Conservation (phyloP, 768 basidiomycete genomes). For the Mycena venus region DNA sequence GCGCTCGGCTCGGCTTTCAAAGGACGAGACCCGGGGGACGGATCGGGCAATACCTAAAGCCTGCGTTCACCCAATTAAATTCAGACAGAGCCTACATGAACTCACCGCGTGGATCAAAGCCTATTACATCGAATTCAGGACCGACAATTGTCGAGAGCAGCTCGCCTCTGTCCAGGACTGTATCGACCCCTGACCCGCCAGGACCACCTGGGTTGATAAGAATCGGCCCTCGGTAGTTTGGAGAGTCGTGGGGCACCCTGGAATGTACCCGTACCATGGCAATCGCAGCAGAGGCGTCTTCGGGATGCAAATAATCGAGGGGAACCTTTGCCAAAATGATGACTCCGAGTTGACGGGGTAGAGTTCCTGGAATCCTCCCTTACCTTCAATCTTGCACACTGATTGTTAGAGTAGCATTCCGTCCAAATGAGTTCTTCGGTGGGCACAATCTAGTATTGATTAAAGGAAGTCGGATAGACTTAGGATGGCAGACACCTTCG, state of each 20-base stretch:
- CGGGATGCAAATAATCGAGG: slow-evolving; percentile 31
- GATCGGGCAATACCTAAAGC: slow-evolving; percentile 27
- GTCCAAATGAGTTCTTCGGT: slow-evolving; percentile 19
- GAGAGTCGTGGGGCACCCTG: slow-evolving; percentile 16
- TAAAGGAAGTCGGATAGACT: not conserved
- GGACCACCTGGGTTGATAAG: slow-evolving; percentile 39
- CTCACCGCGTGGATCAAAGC: slow-evolving; percentile 41
- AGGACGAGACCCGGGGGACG: slow-evolving; percentile 30
- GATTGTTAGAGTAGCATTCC: slow-evolving; percentile 7
- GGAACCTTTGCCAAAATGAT: slow-evolving; percentile 20
- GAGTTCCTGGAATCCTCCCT: too few relatives aligned
- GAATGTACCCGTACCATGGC: slow-evolving; percentile 34
- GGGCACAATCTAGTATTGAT: not conserved
- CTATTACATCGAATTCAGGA: slow-evolving; percentile 36
- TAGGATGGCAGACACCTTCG: not conserved
- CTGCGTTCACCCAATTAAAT: not conserved
- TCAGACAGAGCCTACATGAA: not conserved
- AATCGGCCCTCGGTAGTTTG: slow-evolving; percentile 35
- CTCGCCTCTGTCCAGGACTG: not conserved
- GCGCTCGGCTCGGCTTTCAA: slow-evolving; percentile 19
- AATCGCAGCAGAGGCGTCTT: slow-evolving; percentile 26
- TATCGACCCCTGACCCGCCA: slow-evolving; percentile 34
- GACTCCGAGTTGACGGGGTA: not conserved
- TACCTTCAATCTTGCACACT: slow-evolving; percentile 28
- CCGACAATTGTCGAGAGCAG: slow-evolving; percentile 29